These are phyloP conservation scores for Canavalia gladiata DNA, from an alignment of 306 rosid genomes.

Conservation along the genomic window DNA sequence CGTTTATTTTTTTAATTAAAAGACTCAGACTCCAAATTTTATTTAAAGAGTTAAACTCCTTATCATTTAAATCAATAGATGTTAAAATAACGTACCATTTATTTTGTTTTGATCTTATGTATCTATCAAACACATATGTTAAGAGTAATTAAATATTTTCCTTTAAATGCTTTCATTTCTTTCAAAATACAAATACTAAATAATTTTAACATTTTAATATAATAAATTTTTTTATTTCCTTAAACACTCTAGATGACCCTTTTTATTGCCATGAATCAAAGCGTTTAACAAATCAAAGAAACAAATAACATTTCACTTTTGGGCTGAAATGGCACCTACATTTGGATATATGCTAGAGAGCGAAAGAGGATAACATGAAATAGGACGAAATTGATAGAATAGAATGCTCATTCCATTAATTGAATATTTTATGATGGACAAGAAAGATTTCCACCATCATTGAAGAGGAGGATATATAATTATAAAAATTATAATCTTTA, in stretches of 20 bases:
- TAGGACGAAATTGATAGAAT: not conserved
- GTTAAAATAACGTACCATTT: too few relatives aligned
- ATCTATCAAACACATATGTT: too few relatives aligned
- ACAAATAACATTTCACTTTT: conserved; percentile 19
- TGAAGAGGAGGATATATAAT: not conserved
- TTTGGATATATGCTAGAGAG: not conserved
- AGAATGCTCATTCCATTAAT: not conserved
- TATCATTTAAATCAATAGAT: too few relatives aligned
- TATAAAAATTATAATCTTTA: not conserved
- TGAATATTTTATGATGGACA: not conserved
- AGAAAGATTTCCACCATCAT: not conserved
- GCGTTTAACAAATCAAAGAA: conserved; percentile 31
- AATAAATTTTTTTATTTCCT: not conserved
- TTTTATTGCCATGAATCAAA: conserved; percentile 21
- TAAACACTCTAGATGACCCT: not conserved
- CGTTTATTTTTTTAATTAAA: too few relatives aligned
- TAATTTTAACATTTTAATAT: not conserved
- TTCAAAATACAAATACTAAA: not conserved
- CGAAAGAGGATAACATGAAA: not conserved
- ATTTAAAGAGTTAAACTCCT: too few relatives aligned
- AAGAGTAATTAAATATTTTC: too few relatives aligned
- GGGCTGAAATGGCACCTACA: not conserved
- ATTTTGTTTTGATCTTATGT: too few relatives aligned
- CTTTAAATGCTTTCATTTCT: not conserved
- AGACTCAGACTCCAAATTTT: too few relatives aligned